A percentile compares a stretch with the other conserved stretches of the same genome.
These are phyloP conservation scores for Fusarium sp. DNA, from an alignment of 2,329 filamentous ascomycete species.

Conservation along the genomic window DNA sequence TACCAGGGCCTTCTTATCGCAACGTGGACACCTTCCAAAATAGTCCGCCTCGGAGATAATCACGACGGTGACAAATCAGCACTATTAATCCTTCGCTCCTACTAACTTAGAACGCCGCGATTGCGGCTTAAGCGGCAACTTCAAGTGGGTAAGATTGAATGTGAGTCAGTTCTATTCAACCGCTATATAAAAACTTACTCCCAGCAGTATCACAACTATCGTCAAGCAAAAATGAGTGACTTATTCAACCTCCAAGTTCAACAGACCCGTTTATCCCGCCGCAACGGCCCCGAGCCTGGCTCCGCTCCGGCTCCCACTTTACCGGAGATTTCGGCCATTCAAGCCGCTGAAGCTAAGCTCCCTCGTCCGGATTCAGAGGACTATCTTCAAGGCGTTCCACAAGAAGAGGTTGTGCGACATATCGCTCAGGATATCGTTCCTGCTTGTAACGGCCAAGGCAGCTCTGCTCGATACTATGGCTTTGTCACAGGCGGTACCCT, in stretches of 20 bases:
- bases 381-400: constrained; percentile 50
- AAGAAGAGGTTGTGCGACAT: constrained; percentile 54
- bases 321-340: constrained; percentile 52
- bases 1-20: not conserved
- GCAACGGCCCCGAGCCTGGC: constrained; percentile 21
- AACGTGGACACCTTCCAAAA: not conserved
- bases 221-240: constrained; percentile 38
- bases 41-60: not conserved
- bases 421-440: constrained; percentile 62
- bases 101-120: constrained; percentile 13
- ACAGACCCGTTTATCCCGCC: constrained; percentile 40
- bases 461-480: constrained; percentile 80
- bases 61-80: constrained; percentile 3
- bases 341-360: constrained; percentile 56
- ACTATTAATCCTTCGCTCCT: constrained; percentile 7
- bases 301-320: constrained; percentile 52
- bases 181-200: not conserved
- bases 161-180: not conserved
- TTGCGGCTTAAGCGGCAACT: constrained; percentile 29
- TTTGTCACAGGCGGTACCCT: constrained; percentile 88
- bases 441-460: constrained; percentile 74
- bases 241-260: constrained; percentile 46
- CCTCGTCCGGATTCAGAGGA: constrained; percentile 46
- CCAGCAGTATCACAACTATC: not conserved
- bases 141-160: constrained; percentile 16